Conservation (phyloP, 176 grass and related monocot species). For the Carex parvula region DNA sequence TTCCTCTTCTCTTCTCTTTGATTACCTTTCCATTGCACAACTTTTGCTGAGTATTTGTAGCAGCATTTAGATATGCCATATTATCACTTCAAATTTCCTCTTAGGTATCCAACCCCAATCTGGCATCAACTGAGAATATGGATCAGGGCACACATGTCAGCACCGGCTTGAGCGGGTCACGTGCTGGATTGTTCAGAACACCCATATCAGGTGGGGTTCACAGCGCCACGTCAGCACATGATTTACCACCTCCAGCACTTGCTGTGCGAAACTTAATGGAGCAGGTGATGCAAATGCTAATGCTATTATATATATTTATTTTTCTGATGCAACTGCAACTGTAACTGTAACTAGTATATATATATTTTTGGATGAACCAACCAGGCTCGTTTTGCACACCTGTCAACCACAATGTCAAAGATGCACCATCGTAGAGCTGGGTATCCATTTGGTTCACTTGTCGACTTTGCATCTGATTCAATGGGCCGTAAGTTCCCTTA, state of each 20-base stretch:
- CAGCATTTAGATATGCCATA: too few relatives aligned
- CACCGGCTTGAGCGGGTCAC: conserved; percentile 40
- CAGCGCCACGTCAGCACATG: conserved; percentile 86
- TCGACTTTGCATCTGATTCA: conserved; percentile 86
- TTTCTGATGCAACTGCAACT: neutral
- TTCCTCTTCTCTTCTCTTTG: neutral
- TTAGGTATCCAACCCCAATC: neutral
- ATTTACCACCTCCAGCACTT: conserved; percentile 83
- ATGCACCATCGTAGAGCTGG: conserved; percentile 92
- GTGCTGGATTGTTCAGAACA: conserved; percentile 89
- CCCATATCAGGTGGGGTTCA: conserved; percentile 97
- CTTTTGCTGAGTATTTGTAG: too few relatives aligned
- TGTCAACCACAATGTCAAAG: conserved; percentile 91
- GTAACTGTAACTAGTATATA: too few relatives aligned
- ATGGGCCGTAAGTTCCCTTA: conserved; percentile 78
- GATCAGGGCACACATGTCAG: neutral
- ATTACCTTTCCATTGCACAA: too few relatives aligned
- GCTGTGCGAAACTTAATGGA: conserved; percentile 98
- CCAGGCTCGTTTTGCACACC: conserved; percentile 86
- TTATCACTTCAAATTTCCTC: neutral
- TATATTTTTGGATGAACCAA: conserved; percentile 29
- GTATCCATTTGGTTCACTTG: conserved; percentile 95
- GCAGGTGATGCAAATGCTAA: conserved; percentile 40
- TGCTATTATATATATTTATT: neutral
- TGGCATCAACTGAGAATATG: neutral